Evolutionary conservation across 1,284 basidiomycete species (phyloP).

Genomic region (Peniophora sp.): DNA sequence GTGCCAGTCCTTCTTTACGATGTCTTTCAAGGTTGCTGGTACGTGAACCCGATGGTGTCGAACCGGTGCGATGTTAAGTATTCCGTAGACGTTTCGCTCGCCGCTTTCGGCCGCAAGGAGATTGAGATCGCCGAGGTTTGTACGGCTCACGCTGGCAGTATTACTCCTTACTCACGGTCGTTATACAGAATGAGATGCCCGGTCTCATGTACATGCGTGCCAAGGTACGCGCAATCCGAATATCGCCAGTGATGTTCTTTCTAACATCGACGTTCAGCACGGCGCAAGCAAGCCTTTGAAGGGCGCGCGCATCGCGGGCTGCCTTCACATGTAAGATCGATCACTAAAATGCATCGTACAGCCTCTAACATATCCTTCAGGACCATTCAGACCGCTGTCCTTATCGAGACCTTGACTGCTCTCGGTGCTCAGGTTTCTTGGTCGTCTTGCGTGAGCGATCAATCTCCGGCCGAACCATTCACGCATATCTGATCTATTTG

Average conservation of each 20-base stretch:
- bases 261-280: conserved; percentile 46
- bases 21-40: background rate
- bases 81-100: conserved; percentile 83
- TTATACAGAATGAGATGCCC: conserved; percentile 77
- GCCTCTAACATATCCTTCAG: conserved; percentile 21
- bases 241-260: conserved; percentile 2
- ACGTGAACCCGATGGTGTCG: conserved; percentile 5
- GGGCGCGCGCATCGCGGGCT: conserved; percentile 95
- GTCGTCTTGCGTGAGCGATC: conserved; percentile 85
- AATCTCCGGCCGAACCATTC: conserved; percentile 1
- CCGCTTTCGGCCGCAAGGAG: conserved; percentile 96
- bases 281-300: conserved; percentile 79
- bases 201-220: conserved; percentile 88
- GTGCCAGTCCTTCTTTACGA: conserved; percentile 56
- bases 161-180: conserved; percentile 11
- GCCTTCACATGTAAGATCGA: conserved; percentile 81
- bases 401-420: conserved; percentile 92
- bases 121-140: conserved; percentile 92
- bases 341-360: conserved; percentile 2
- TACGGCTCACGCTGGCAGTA: conserved; percentile 2
- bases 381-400: conserved; percentile 95
- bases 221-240: conserved; percentile 46
- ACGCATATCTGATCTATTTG: conserved; percentile 6
- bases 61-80: background rate
- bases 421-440: conserved; percentile 98